phyloP scores from a whole-genome alignment of 345 rosid genomes.

The Gossypium anomalum region DNA sequence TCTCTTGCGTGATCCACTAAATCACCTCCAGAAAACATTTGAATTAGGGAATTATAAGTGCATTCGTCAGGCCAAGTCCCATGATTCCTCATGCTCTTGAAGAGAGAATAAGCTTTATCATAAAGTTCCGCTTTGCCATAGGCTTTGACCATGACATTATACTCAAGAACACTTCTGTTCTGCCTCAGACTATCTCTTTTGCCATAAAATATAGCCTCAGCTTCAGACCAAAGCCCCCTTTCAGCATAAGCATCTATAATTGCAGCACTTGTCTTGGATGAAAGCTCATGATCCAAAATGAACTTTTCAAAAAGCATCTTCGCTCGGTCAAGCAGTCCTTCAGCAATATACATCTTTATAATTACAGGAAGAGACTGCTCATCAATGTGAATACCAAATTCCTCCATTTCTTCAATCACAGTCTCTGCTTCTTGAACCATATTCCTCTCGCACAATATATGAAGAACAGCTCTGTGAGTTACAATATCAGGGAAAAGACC shows the following conservation, averaged over 20 bases:
- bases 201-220: slow-evolving; percentile 59
- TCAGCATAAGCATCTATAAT: slow-evolving; percentile 75
- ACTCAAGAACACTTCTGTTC: slow-evolving; percentile 62
- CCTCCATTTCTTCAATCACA: slow-evolving; percentile 60
- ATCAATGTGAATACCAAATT: slow-evolving; percentile 43
- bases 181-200: slow-evolving; percentile 41
- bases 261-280: slow-evolving; percentile 61
- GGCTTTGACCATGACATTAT: slow-evolving; percentile 86
- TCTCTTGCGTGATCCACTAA: slow-evolving; percentile 62
- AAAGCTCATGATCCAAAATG: slow-evolving; percentile 37
- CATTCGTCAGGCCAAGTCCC: slow-evolving; percentile 91
- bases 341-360: slow-evolving; percentile 59
- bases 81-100: slow-evolving; percentile 71
- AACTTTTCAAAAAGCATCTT: slow-evolving; percentile 45
- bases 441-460: slow-evolving; percentile 53
- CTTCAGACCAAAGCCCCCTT: slow-evolving; percentile 77
- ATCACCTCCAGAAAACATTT: slow-evolving; percentile 79
- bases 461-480: slow-evolving; percentile 70
- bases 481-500: slow-evolving; percentile 78
- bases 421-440: slow-evolving; percentile 65
- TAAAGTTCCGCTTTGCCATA: slow-evolving; percentile 79
- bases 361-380: slow-evolving; percentile 76
- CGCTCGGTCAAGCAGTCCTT: slow-evolving; percentile 50
- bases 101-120: slow-evolving; percentile 75
- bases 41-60: slow-evolving; percentile 73